phyloP scores from a whole-genome alignment of 2,329 filamentous ascomycete genomes.

The Ceratocystis diversiconidia region DNA sequence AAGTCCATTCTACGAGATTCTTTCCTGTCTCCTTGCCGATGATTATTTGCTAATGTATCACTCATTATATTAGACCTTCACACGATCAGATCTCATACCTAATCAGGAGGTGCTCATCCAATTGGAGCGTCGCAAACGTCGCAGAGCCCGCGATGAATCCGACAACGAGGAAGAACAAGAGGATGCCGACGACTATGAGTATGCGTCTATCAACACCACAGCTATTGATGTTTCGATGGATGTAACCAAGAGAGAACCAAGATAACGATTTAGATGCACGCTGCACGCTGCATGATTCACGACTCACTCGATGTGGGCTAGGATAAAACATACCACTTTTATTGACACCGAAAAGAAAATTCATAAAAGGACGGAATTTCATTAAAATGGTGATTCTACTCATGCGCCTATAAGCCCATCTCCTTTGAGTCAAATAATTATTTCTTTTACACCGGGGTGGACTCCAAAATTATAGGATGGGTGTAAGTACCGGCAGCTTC shows the following conservation, averaged over 20 bases:
- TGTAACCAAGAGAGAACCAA: background rate
- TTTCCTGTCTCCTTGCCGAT: background rate
- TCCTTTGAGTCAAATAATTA: background rate
- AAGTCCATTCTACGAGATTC: constrained; percentile 19
- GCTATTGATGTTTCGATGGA: background rate
- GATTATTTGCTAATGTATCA: background rate
- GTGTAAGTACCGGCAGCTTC: background rate
- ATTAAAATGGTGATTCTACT: background rate
- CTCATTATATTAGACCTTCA: background rate
- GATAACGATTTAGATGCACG: background rate
- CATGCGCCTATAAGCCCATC: background rate
- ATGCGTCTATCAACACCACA: constrained; percentile 13
- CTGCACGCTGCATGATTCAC: background rate
- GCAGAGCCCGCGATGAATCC: constrained; percentile 8
- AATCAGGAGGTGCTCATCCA: constrained; percentile 12
- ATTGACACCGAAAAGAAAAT: background rate
- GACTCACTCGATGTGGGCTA: background rate
- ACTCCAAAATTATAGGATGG: background rate
- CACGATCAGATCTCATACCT: background rate
- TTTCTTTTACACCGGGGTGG: background rate
- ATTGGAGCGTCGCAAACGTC: constrained; percentile 9
- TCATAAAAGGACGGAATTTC: background rate
- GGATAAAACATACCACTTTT: background rate
- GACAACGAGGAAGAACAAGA: constrained; percentile 12
- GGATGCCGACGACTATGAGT: constrained; percentile 10